These are phyloP conservation scores for Venturia pyrina DNA, from an alignment of 2,329 filamentous ascomycete species.

Conservation along the genomic window DNA sequence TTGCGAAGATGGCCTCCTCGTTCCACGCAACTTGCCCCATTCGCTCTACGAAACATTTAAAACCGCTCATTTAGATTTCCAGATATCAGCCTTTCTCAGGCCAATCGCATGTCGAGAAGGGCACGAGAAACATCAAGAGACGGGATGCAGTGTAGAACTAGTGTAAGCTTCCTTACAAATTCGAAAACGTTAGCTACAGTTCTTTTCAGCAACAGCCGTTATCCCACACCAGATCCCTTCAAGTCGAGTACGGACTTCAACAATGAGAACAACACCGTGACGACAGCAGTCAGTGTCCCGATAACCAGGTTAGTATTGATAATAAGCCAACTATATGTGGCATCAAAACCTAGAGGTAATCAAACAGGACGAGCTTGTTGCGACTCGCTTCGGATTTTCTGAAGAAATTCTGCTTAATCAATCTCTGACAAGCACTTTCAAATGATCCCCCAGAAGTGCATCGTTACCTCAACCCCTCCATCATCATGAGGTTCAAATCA, in stretches of 20 bases:
- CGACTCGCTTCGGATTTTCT: background rate
- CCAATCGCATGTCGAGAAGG: background rate
- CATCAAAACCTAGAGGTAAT: background rate
- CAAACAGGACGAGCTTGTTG: background rate
- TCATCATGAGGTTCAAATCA: background rate
- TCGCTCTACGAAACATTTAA: background rate
- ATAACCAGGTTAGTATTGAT: background rate
- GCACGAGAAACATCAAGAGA: too few species aligned
- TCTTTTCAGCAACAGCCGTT: too few species aligned
- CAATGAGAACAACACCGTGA: too few species aligned
- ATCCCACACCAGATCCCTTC: too few species aligned
- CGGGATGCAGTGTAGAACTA: too few species aligned
- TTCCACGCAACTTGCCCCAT: too few species aligned
- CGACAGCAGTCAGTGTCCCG: background rate
- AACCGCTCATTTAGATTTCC: background rate
- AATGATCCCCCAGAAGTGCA: background rate
- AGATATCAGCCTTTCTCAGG: background rate
- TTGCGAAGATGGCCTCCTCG: background rate
- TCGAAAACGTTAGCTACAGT: too few species aligned
- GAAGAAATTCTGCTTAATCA: background rate
- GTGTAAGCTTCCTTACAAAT: too few species aligned
- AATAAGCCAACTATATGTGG: background rate
- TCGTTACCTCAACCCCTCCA: background rate
- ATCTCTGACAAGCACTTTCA: constrained; percentile 4
- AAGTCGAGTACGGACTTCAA: too few species aligned